Base-by-base conservation (phyloP, 164 flowering plant species). In the Stephania japonica region DNA sequence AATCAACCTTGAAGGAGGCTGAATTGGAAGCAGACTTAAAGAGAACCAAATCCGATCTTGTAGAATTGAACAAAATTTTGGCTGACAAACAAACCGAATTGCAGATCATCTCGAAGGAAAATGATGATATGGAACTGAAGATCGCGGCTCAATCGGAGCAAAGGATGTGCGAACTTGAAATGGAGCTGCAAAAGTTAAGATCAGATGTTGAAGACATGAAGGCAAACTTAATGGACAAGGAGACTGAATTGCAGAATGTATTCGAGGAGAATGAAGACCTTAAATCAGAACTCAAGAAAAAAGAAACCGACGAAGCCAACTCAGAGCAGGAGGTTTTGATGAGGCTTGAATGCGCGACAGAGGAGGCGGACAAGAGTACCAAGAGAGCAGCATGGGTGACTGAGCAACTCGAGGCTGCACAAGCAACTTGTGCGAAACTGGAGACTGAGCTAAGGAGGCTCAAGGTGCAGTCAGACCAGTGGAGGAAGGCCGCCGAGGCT, bases 401-500 rank as follows among this genome's bases (percentile, higher is more conserved):
- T 11, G 98, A 90, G 83, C 94, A 92, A 83, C 86, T 90, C 41
- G 98, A 91, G 65, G 92, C 90, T 24, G 86, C 88, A 19, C 93
- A 91, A 77, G 83, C 86, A 10, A 80, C 87, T 10, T 88, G 83
- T 72, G 47, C 83, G 6, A 97, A 88, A 70, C 80, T 93, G 91
- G 98, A 93, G 67, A 85, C 87, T 0, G 99, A 96, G 83, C 70
- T 96, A 70, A 88, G 91, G 76, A 88, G 83, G 83, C 80, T 96
- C 1, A 90, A 87, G 76, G 97, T 96, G 73, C 98, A 93, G 79
- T 87, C 97, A 7, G 93, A 92, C 27, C 99, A 96, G 77, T 96
- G 98, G 98, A 88, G 98, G 78, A 96, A 96, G 78, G 99, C 99
- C 21, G 99, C 99, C 0, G 99, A 96, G 78, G 91, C 96, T 14